Evolutionary conservation across 768 basidiomycete species (phyloP), one percentile per base, ranked within the genome.

Genomic region (Collybia sordida): DNA sequence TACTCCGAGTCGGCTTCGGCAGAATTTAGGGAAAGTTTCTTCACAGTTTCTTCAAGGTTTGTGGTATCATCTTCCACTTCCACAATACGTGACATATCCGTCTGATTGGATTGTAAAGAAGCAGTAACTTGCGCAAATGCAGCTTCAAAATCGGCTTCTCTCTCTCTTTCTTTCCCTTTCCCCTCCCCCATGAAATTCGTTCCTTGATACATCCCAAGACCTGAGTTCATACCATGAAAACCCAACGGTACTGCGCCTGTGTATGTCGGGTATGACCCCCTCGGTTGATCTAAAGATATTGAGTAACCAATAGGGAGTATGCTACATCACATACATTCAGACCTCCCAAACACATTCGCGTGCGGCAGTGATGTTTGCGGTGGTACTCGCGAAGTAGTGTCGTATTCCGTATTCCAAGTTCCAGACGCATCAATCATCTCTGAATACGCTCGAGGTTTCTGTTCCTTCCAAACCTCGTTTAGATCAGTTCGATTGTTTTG

Each of bases 71-170:
- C 71, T 22, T 76, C 72, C 9, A 84, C 66, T 61, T 86, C 83
- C 18, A 77, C 81, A 12, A 87, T 79, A 44, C 72, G 69, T 15
- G 79, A 76, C 42, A 65, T 72, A 24, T 72, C 71, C 21, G 66
- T 53, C 53, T 78, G 73, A 22, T 60, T 54, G 11, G 70, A 60
- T 12, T 67, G 65, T n/a, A 84, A 59, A 17, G 82, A 81, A n/a
- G 79, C 81, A 4, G 73, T 72, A 2, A 78, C 72, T 57, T 87
- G 79, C 9, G 83, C 85, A 67, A 93, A 92, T 8, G 90, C 90
- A n/a, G 86, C 86, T 56, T 93, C 90, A 50, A 92, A 90, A 64
- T 90, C 90, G 3, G 79, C 81, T 45, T 91, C 87, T 49, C 80
- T 76, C 15, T 74, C 81, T 63, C 92, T 94, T 1, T 88, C 90